These are phyloP conservation scores for Lasiosphaeria miniovina DNA, from an alignment of 495 filamentous ascomycete genomes.

Conservation along the genomic window DNA sequence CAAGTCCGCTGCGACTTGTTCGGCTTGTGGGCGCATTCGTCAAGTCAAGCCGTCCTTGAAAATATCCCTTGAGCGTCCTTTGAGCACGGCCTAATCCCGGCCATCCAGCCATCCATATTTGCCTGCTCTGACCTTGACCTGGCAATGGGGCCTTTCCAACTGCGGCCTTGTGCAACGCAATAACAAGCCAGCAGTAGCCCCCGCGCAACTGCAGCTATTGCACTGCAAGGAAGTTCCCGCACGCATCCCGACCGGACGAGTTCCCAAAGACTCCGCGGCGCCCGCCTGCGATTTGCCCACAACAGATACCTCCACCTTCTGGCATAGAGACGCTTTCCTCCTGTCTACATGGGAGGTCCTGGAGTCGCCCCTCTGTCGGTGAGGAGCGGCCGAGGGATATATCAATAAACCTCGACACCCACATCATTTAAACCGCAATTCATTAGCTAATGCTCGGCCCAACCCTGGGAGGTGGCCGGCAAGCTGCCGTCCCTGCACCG, in stretches of 20 bases:
- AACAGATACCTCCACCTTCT: neutral
- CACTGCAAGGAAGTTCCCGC: slow-evolving; percentile 19
- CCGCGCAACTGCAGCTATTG: slow-evolving; percentile 2
- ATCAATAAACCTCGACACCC: no score
- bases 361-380: no score
- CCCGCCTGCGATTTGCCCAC: neutral
- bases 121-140: neutral
- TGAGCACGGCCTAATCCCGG: neutral
- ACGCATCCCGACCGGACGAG: slow-evolving; percentile 17
- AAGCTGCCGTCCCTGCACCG: no score
- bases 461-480: no score
- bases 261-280: neutral
- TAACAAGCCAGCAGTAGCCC: neutral
- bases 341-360: neutral
- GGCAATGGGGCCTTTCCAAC: slow-evolving; percentile 9
- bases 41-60: no score
- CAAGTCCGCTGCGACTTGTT: neutral
- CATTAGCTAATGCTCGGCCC: no score
- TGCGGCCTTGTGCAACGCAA: slow-evolving; percentile 12
- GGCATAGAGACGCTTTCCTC: neutral
- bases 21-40: no score
- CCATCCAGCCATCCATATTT: slow-evolving; percentile 3
- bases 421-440: no score
- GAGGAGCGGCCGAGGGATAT: no score
- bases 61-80: no score